These are phyloP conservation scores for Graphilbum ipis-grandicollis DNA, from an alignment of 2,329 filamentous ascomycete species.

Conservation along the genomic window DNA sequence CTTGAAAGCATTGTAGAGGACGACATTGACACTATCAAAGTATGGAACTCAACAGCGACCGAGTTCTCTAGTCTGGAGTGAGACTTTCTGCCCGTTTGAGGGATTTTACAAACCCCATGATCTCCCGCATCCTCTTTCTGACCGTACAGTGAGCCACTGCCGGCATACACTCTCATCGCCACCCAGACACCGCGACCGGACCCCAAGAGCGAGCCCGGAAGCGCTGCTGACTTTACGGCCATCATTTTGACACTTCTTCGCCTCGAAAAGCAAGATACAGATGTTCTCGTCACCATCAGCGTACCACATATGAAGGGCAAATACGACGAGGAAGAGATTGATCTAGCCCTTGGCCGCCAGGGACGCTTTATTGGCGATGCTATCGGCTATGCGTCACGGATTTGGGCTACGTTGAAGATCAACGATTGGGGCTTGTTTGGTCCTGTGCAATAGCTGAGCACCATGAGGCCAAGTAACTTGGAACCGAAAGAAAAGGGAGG, in stretches of 20 bases:
- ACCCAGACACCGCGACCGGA: slow-evolving; percentile 32
- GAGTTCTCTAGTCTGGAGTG: slow-evolving; percentile 28
- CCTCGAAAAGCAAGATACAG: slow-evolving; percentile 57
- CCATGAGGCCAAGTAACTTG: slow-evolving; percentile 15
- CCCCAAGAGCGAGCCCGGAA: slow-evolving; percentile 16
- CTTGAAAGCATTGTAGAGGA: slow-evolving; percentile 52
- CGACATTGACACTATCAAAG: slow-evolving; percentile 44
- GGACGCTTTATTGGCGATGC: slow-evolving; percentile 52
- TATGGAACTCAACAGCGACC: slow-evolving; percentile 48
- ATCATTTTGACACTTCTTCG: slow-evolving; percentile 65
- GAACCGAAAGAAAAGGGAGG: background rate
- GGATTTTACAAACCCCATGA: too few relatives aligned
- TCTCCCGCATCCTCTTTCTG: too few relatives aligned
- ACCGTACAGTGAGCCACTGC: slow-evolving; percentile 31
- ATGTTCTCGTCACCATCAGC: slow-evolving; percentile 75
- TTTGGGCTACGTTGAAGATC: slow-evolving; percentile 60
- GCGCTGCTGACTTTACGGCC: slow-evolving; percentile 47
- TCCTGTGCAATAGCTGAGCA: slow-evolving; percentile 13
- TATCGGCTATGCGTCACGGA: slow-evolving; percentile 47
- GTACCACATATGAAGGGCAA: slow-evolving; percentile 66
- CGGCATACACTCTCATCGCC: slow-evolving; percentile 53
- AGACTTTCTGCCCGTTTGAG: too few relatives aligned
- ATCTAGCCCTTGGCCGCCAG: slow-evolving; percentile 45
- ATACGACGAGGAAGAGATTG: slow-evolving; percentile 56
- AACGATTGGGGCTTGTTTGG: slow-evolving; percentile 64